A percentile compares a stretch with the other conserved stretches of the same genome.
Evolutionary conservation across 2,329 filamentous ascomycete species (phyloP).

Genomic region (Chaetomiaceae sp.): DNA sequence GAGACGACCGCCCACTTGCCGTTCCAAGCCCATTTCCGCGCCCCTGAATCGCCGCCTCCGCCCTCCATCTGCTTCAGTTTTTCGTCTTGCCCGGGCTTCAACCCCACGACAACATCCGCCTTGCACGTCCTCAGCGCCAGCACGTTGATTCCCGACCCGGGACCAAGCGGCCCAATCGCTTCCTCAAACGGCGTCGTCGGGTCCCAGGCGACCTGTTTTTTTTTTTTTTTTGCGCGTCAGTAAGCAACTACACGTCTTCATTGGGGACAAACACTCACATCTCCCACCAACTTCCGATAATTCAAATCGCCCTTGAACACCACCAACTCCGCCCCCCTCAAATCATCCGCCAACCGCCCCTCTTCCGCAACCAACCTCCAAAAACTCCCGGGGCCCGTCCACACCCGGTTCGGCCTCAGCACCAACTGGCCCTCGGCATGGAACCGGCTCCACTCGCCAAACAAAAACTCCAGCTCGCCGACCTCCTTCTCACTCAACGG

Average conservation of each 20-base stretch:
- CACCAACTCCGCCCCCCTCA: conserved; percentile 79
- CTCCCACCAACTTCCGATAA: conserved; percentile 86
- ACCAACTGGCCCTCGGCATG: conserved; percentile 81
- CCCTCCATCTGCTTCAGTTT: conserved; percentile 63
- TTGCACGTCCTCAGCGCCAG: conserved; percentile 92
- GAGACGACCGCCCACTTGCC: conserved; percentile 97
- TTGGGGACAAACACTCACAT: conserved; percentile 64
- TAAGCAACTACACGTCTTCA: background rate
- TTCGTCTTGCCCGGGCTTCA: conserved; percentile 80
- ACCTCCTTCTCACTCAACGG: conserved; percentile 65
- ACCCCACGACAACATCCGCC: conserved; percentile 87
- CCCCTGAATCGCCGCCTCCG: conserved; percentile 65
- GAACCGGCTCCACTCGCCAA: conserved; percentile 72
- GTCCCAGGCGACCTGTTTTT: conserved; percentile 68
- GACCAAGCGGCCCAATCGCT: conserved; percentile 82
- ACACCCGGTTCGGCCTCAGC: conserved; percentile 81
- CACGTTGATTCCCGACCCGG: conserved; percentile 74
- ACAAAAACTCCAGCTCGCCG: conserved; percentile 68
- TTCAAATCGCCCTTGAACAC: conserved; percentile 98
- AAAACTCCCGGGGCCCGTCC: conserved; percentile 83
- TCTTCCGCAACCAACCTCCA: conserved; percentile 76
- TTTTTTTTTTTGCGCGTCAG: no score
- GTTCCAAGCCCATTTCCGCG: conserved; percentile 87
- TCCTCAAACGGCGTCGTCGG: conserved; percentile 79
- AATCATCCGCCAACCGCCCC: conserved; percentile 65